These are phyloP conservation scores for Cicer judaicum DNA, from an alignment of 306 rosid genomes.

Conservation along the genomic window DNA sequence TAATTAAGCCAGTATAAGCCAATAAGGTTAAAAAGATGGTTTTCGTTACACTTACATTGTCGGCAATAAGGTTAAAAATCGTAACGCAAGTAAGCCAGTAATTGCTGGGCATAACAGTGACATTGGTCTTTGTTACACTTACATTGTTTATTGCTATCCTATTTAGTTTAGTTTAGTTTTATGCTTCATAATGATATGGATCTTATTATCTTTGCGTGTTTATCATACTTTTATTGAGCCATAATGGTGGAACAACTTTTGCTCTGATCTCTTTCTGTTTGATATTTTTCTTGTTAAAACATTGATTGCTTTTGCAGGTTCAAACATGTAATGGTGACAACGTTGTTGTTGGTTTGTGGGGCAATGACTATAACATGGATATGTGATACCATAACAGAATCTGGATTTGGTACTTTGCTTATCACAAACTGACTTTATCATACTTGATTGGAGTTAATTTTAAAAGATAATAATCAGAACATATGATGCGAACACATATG, in stretches of 20 bases:
- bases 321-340: constrained; percentile 89
- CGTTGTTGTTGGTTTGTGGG: constrained; percentile 82
- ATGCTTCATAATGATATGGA: constrained; percentile 21
- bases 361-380: constrained; percentile 96
- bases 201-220: constrained; percentile 30
- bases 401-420: constrained; percentile 84
- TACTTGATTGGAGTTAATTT: constrained; percentile 35
- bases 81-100: background rate
- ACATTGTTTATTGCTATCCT: constrained; percentile 20
- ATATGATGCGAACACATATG: constrained; percentile 18
- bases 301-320: constrained; percentile 63
- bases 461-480: constrained; percentile 5
- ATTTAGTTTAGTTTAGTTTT: background rate
- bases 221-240: constrained; percentile 16
- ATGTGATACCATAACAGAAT: constrained; percentile 94
- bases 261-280: background rate
- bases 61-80: no score
- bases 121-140: constrained; percentile 16
- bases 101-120: constrained; percentile 18
- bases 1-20: background rate
- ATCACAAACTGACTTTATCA: constrained; percentile 35
- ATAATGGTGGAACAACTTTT: constrained; percentile 7
- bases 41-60: background rate
- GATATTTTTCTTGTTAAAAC: constrained; percentile 14
- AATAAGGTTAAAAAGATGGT: constrained; percentile 25